These are phyloP conservation scores for Monosporascus sp. DNA, from an alignment of 2,329 filamentous ascomycete genomes.

Conservation along the genomic window DNA sequence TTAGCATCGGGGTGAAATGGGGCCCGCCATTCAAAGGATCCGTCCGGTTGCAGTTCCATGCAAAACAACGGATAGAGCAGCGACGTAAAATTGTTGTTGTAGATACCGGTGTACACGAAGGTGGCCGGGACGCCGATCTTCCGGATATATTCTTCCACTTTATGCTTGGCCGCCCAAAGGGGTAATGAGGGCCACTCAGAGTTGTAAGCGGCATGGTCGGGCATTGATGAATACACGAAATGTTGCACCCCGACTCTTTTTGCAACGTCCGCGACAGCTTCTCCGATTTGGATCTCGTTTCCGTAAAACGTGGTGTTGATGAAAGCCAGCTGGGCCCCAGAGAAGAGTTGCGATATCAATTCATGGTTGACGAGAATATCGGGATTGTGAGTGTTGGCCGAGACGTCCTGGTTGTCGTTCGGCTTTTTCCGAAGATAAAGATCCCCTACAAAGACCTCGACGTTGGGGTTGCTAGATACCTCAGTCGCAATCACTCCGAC, in stretches of 20 bases:
- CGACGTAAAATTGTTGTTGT: constrained; percentile 98
- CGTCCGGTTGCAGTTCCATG: constrained; percentile 81
- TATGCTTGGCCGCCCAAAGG: constrained; percentile 88
- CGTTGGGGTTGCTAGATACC: constrained; percentile 73
- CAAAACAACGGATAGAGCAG: constrained; percentile 90
- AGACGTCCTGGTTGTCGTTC: constrained; percentile 57
- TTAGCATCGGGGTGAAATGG: constrained; percentile 88
- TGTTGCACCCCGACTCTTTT: constrained; percentile 80
- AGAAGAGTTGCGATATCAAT: constrained; percentile 73
- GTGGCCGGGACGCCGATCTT: constrained; percentile 79
- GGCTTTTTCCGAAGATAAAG: constrained; percentile 52
- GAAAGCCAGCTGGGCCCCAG: constrained; percentile 81
- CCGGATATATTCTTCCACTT: constrained; percentile 85
- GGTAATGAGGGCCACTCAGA: constrained; percentile 75
- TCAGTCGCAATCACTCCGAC: constrained; percentile 86
- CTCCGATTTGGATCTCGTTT: constrained; percentile 85
- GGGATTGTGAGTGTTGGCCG: constrained; percentile 57
- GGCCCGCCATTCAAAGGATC: constrained; percentile 86
- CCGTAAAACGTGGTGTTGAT: constrained; percentile 98
- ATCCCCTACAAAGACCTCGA: constrained; percentile 59
- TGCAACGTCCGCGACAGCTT: constrained; percentile 81
- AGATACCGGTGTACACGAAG: constrained; percentile 94
- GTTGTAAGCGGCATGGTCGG: constrained; percentile 80
- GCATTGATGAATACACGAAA: constrained; percentile 96
- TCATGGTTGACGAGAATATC: constrained; percentile 64